Evolutionary conservation across 768 basidiomycete genomes (phyloP), one percentile per base, ranked within the genome.

Genomic region (Russula sp.): DNA sequence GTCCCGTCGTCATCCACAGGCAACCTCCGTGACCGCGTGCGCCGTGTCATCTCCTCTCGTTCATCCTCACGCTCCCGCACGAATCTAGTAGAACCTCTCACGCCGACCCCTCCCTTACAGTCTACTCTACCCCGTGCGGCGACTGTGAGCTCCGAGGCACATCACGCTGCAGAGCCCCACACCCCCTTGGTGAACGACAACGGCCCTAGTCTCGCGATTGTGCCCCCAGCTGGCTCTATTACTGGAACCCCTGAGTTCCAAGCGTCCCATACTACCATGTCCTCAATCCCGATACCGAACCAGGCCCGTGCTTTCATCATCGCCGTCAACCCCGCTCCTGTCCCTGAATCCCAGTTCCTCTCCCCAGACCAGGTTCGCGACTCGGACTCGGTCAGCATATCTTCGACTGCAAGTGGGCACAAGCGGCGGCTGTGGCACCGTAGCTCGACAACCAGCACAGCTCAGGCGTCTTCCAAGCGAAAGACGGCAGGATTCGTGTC

Each of bases 401-500:
- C 59, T n/a, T 69, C 69, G 22, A 68, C 68, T n/a, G 51, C 68
- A 47, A 66, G 68, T 40, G 54, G 45, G 11, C 59, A 59, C 47
- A 69, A 68, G 54, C 45, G 55, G 8, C 59, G 55, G 13, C 47
- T 65, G 42, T 68, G 64, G 59, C 68, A 34, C 16, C 65, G 60
- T 22, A 56, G 55, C 48, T 55, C 64, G 34, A 53, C 63, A 4
- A 37, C 53, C 10, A 68, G 32, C 55, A 37, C 31, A 0, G 7
- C 52, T 14, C 53, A 57, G 27, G 50, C 37, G 22, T 70, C 69
- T 16, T 69, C 71, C 4, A 69, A 72, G 55, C 72, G 75, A 40
- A 77, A 74, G 69, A 80, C 83, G 2, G 79, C 82, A 0, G 82
- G 84, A 27, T 78, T 88, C n/a, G 87, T 87, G 4, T 79, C 80